Conservation (phyloP, 768 basidiomycete genomes). For the Amanita rubescens region DNA sequence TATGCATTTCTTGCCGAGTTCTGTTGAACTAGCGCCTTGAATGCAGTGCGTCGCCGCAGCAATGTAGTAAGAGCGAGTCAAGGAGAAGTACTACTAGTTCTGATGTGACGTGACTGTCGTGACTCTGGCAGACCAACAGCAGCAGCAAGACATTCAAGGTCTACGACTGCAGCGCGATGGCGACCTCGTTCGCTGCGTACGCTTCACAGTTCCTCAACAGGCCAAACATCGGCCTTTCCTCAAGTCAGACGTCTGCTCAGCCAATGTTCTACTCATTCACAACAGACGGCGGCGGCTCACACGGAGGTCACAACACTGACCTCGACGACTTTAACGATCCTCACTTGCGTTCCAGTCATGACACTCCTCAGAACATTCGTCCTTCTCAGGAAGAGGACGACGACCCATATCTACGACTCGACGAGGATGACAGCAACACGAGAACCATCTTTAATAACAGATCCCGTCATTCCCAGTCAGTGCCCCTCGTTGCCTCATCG, state of each 20-base stretch:
- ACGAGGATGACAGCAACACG: slow-evolving; percentile 52
- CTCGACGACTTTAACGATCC: slow-evolving; percentile 76
- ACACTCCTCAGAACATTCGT: slow-evolving; percentile 22
- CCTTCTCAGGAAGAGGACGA: slow-evolving; percentile 45
- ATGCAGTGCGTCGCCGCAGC: too few species aligned
- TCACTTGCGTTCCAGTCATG: slow-evolving; percentile 43
- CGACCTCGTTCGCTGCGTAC: slow-evolving; percentile 73
- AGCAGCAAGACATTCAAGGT: slow-evolving; percentile 8
- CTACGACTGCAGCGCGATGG: slow-evolving; percentile 30
- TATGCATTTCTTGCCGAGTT: too few species aligned
- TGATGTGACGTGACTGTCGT: not conserved
- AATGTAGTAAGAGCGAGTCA: not conserved
- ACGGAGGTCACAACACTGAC: slow-evolving; percentile 42
- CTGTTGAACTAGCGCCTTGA: too few species aligned
- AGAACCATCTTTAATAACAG: slow-evolving; percentile 21
- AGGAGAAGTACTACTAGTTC: not conserved
- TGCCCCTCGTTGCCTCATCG: slow-evolving; percentile 32
- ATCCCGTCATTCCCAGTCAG: slow-evolving; percentile 24
- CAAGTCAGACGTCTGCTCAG: slow-evolving; percentile 56
- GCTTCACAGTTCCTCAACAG: slow-evolving; percentile 75
- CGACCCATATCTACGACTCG: slow-evolving; percentile 72
- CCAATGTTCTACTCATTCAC: slow-evolving; percentile 88
- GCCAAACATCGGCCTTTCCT: slow-evolving; percentile 31
- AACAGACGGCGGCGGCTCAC: slow-evolving; percentile 54
- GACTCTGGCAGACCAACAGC: not conserved